Conservation (phyloP, 768 basidiomycete species). For the Lyophyllum shimeji region DNA sequence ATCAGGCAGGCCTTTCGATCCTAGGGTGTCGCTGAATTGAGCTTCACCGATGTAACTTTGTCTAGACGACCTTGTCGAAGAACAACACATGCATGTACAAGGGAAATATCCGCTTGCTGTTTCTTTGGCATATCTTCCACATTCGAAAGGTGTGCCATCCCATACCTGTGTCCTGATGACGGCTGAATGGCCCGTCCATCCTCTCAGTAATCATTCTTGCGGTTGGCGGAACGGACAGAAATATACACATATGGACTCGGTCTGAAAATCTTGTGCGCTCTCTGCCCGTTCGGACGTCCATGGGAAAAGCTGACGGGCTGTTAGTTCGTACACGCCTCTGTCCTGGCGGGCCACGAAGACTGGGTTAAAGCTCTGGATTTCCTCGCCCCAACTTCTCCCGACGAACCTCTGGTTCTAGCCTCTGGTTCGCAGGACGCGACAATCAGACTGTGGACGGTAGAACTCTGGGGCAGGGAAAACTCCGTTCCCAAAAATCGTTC, state of each 20-base stretch:
- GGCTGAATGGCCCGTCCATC: background rate
- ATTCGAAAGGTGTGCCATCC: conserved; percentile 52
- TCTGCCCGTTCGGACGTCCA: background rate
- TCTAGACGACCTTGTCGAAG: conserved; percentile 37
- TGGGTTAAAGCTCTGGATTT: conserved; percentile 90
- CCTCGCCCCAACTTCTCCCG: conserved; percentile 29
- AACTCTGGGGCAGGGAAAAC: conserved; percentile 39
- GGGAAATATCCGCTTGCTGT: conserved; percentile 78
- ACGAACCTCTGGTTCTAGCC: conserved; percentile 68
- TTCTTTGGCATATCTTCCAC: conserved; percentile 62
- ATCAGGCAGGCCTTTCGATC: conserved; percentile 21
- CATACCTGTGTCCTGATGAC: background rate
- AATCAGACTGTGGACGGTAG: conserved; percentile 90
- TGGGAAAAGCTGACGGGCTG: background rate
- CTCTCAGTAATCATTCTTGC: conserved; percentile 66
- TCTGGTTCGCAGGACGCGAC: conserved; percentile 96
- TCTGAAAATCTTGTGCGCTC: conserved; percentile 53
- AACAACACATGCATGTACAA: conserved; percentile 62
- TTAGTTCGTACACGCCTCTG: conserved; percentile 61
- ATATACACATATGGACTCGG: conserved; percentile 75
- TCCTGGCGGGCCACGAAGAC: conserved; percentile 87
- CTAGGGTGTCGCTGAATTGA: background rate
- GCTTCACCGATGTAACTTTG: background rate
- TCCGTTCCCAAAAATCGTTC: conserved; percentile 15
- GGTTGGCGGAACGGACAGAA: conserved; percentile 77